phyloP scores from a whole-genome alignment of 257 asterid species.

The Nicotiana knightiana region DNA sequence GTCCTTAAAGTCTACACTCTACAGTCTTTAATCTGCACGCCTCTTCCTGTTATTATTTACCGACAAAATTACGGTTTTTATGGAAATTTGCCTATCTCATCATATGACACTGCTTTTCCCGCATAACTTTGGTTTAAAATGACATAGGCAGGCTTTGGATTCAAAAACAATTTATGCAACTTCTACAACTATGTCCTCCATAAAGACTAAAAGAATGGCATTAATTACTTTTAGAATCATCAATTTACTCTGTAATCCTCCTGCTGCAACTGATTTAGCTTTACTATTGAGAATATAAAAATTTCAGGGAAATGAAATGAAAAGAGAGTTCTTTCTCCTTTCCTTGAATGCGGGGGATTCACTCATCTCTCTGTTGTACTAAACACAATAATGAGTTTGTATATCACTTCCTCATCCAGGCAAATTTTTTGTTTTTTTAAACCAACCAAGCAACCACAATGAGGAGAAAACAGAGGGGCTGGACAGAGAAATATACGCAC shows the following conservation, averaged over 20 bases:
- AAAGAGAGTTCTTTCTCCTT: background rate
- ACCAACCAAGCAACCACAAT: background rate
- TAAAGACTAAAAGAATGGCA: background rate
- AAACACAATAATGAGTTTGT: background rate
- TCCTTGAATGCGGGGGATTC: background rate
- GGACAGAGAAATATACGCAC: slow-evolving; percentile 9
- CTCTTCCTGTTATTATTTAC: background rate
- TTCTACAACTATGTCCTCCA: background rate
- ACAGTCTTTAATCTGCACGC: background rate
- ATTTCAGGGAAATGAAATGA: background rate
- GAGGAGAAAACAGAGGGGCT: background rate
- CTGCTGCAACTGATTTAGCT: background rate
- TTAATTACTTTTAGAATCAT: background rate
- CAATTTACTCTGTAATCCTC: background rate
- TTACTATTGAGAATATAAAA: background rate
- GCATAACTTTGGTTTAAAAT: background rate
- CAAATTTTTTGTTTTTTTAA: background rate
- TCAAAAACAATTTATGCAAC: background rate
- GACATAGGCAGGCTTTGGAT: background rate
- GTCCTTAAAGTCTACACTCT: background rate
- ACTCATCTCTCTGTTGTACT: background rate
- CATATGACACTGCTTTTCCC: background rate
- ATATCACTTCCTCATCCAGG: background rate
- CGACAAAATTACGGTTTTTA: background rate
- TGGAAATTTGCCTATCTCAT: background rate